Evolutionary conservation across 805 yeast species (phyloP), one percentile per base, ranked within the genome.

Genomic region (Candida vartiovaarae): DNA sequence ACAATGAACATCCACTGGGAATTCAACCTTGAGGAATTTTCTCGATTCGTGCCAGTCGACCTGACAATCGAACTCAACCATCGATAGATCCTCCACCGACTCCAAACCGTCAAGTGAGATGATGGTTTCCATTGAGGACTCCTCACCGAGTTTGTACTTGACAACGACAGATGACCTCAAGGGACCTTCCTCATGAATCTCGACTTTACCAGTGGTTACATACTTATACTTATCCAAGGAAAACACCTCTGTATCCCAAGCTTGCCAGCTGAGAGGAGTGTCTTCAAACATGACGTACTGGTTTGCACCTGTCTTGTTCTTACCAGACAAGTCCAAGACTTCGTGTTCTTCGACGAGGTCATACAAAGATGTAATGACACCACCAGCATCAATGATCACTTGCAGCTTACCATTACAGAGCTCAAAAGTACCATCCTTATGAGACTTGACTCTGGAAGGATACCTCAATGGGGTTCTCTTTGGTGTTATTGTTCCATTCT

Each of bases 211-310:
- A 5, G 56, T 55, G 32, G 61, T 56, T 27, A 82, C 61, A 50
- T 79, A 77, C 43, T 67, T 68, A 58, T 74, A 78, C 57, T 83
- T 88, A 54, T 83, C 87, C 45, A 87, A 74, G 1, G 96, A 85
- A 59, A 78, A 93, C 46, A 89, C 72, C 60, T 91, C 99, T 0
- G 98, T 91, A 61, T 91, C 99, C 99, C 99, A 91, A 2, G 98
- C 98, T 37, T 88, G 96, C 80, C 81, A 91, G 44, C 75, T 82
- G 56, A 87, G 69, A 8, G 99, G 99, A 49, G 87, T 84, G 61
- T 93, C 99, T 51, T 90, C 90, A 56, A 84, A 84, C 45, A 93
- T 59, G 2, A 88, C 79, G 50, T 79, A 80, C 61, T 85, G 95
- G 55, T 89, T 88, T 15, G 90, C 96, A 34, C 87, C 88, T 15